Base-by-base conservation (phyloP, 2,329 filamentous ascomycete genomes). In the Colletotrichum chlorophyti region DNA sequence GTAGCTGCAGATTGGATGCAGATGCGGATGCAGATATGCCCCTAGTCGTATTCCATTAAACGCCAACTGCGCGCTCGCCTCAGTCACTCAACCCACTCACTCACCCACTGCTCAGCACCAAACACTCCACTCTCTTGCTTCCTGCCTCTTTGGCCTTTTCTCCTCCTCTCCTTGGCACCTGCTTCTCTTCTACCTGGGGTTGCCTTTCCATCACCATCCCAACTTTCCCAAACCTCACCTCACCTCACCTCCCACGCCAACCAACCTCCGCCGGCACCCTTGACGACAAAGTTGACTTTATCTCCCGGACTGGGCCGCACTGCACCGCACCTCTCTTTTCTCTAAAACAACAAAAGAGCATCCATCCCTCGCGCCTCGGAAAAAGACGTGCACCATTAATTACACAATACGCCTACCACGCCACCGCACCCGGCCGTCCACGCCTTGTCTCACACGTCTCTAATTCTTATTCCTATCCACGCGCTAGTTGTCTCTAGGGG, bases 401-500 rank as follows among this genome's bases (percentile, higher is more conserved):
- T 59, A 59, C 55, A 59, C 55, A n/a, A n/a, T n/a, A n/a, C n/a
- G n/a, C n/a, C n/a, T n/a, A n/a, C n/a, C 27, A 43, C 40, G 8
- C 21, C 48, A 8, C 17, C 19, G 54, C 49, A 48, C 50, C 55
- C 31, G 50, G 42, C n/a, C 14, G 42, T 38, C 35, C 32, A 49
- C 51, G 35, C 34, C 29, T 27, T 59, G 55, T 59, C 55, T 55
- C 55, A 59, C 21, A 59, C 24, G 24, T 31, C 27, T 27, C 51
- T 37, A 49, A 23, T 59, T 45, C 51, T 55, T 55, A 47, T 49
- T 48, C 50, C 37, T n/a, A 38, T 52, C 24, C 26, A 35, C 51
- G 43, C 51, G 43, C 55, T 59, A 59, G 55, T 21, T 55, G 55
- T 59, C 43, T 55, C 51, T 54, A 59, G 43, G 51, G 51, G 43